These are phyloP conservation scores for Suillus placidus DNA, from an alignment of 768 basidiomycete genomes.

Conservation along the genomic window DNA sequence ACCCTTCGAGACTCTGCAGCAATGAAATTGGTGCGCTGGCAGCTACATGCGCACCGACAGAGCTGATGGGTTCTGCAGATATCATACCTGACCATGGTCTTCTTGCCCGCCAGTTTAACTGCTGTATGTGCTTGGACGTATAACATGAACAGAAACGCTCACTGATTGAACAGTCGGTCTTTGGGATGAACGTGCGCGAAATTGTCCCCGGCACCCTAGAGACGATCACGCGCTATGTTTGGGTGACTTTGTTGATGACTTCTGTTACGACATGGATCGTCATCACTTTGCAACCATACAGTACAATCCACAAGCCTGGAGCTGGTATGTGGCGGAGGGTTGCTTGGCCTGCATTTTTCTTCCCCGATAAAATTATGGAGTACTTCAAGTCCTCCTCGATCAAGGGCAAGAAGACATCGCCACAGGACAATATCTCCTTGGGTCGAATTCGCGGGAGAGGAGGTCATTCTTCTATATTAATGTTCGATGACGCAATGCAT, in stretches of 20 bases:
- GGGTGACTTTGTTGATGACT: slow-evolving; percentile 47
- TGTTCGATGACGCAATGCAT: not conserved
- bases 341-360: slow-evolving; percentile 24
- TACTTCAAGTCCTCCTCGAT: not conserved
- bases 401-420: not conserved
- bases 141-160: not conserved
- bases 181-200: slow-evolving; percentile 33
- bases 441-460: not conserved
- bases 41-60: not conserved
- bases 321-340: slow-evolving; percentile 14
- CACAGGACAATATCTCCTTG: too few relatives aligned
- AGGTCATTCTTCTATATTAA: not conserved
- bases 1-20: slow-evolving; percentile 45
- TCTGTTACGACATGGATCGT: slow-evolving; percentile 53
- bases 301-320: slow-evolving; percentile 23
- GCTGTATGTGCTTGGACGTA: slow-evolving; percentile 21
- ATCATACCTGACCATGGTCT: slow-evolving; percentile 62
- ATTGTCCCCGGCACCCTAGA: slow-evolving; percentile 26
- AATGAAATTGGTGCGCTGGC: slow-evolving; percentile 34
- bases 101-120: slow-evolving; percentile 56
- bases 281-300: slow-evolving; percentile 45
- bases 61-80: slow-evolving; percentile 36
- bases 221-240: slow-evolving; percentile 42
- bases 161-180: slow-evolving; percentile 32
- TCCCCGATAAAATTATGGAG: not conserved